Conservation (phyloP, 768 basidiomycete species). For the Coprinellus micaceus region DNA sequence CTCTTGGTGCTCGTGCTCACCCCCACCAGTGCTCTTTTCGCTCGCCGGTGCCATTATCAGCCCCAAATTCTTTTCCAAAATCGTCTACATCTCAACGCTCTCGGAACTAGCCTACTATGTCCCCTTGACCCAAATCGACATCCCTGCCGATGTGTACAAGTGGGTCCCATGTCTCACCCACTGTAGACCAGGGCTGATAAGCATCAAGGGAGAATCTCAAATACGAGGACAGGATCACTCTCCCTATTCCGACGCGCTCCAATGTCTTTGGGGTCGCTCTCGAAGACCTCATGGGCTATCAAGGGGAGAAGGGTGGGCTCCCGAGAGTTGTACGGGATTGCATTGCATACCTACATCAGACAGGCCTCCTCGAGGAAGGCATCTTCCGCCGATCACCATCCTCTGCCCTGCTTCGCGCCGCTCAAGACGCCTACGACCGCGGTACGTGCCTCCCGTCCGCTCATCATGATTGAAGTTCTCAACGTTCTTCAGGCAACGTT, state of each 20-base stretch:
- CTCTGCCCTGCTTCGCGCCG: constrained; percentile 64
- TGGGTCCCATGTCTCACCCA: constrained; percentile 32
- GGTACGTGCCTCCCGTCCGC: constrained; percentile 36
- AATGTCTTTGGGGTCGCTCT: constrained; percentile 77
- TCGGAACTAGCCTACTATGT: constrained; percentile 74
- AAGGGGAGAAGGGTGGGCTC: constrained; percentile 80
- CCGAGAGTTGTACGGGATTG: constrained; percentile 77
- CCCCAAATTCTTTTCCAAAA: constrained; percentile 88
- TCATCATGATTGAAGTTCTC: neutral
- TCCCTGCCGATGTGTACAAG: constrained; percentile 81
- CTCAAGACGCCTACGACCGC: constrained; percentile 81
- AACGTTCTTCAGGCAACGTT: constrained; percentile 55
- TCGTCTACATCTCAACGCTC: constrained; percentile 71
- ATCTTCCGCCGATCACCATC: constrained; percentile 81
- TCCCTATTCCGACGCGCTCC: constrained; percentile 61
- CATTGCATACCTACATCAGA: constrained; percentile 63
- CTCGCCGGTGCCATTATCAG: constrained; percentile 85
- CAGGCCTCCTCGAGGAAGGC: constrained; percentile 69
- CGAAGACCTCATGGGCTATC: constrained; percentile 78
- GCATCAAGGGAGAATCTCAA: constrained; percentile 69
- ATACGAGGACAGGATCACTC: constrained; percentile 62
- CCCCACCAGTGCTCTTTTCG: constrained; percentile 73
- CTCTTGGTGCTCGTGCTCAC: constrained; percentile 6
- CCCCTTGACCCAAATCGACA: constrained; percentile 84
- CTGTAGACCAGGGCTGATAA: neutral